Conservation (phyloP, 2,329 filamentous ascomycete genomes). For the Eurotiales sp. region DNA sequence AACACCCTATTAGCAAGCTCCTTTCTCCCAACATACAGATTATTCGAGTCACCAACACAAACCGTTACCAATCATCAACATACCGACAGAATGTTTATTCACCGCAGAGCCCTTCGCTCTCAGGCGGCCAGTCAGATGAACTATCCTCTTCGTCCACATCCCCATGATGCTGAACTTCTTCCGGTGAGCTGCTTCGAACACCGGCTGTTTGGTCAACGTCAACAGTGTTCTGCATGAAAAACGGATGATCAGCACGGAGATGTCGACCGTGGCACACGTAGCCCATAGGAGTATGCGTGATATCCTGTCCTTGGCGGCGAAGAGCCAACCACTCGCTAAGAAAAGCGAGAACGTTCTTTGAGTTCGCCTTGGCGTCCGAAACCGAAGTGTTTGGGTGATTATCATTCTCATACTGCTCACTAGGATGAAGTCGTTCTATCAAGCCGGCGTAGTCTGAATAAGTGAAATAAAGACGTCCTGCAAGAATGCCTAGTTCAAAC, state of each 20-base stretch:
- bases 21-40: too few relatives aligned
- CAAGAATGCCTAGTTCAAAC: slow-evolving; percentile 56
- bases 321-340: slow-evolving; percentile 33
- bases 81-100: too few relatives aligned
- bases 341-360: slow-evolving; percentile 21
- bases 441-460: slow-evolving; percentile 23
- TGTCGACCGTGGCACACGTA: slow-evolving; percentile 29
- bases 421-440: slow-evolving; percentile 3
- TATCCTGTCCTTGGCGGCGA: slow-evolving; percentile 32
- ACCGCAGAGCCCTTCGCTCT: too few relatives aligned
- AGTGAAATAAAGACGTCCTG: slow-evolving; percentile 55
- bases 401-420: slow-evolving; percentile 6
- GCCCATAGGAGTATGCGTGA: slow-evolving; percentile 34
- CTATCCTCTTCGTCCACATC: too few relatives aligned
- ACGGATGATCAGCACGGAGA: slow-evolving; percentile 25
- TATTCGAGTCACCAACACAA: too few relatives aligned
- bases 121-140: too few relatives aligned
- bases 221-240: slow-evolving; percentile 19
- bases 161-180: too few relatives aligned
- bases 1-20: too few relatives aligned
- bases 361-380: background rate
- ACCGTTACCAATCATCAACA: too few relatives aligned
- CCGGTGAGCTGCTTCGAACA: too few relatives aligned
- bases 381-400: background rate
- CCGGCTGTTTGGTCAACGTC: background rate